Conservation (phyloP, 2,329 filamentous ascomycete species). For the Xylaria sp. region DNA sequence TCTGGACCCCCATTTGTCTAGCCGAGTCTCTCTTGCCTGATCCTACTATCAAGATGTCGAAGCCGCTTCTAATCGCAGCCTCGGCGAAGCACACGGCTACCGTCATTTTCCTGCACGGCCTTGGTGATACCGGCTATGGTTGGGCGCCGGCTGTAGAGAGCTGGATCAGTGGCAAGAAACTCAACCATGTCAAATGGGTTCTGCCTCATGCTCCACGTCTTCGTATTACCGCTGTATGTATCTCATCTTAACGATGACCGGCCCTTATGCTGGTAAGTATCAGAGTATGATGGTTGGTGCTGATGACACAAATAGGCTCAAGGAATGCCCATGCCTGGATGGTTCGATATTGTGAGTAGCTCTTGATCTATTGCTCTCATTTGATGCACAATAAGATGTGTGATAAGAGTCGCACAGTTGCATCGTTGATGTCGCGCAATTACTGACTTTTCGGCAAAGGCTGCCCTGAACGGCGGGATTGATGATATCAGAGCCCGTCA, state of each 20-base stretch:
- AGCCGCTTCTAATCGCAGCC: slow-evolving; percentile 40
- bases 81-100: slow-evolving; percentile 78
- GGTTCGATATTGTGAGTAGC: slow-evolving; percentile 76
- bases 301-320: slow-evolving; percentile 60
- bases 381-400: neutral
- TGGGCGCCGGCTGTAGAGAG: slow-evolving; percentile 87
- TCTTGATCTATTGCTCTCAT: neutral
- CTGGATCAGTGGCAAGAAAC: slow-evolving; percentile 78
- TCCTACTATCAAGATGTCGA: slow-evolving; percentile 34
- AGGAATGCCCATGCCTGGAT: slow-evolving; percentile 82
- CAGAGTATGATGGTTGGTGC: neutral
- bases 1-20: slow-evolving; percentile 10
- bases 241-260: neutral
- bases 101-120: slow-evolving; percentile 90
- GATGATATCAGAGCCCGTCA: slow-evolving; percentile 44
- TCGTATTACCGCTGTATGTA: slow-evolving; percentile 78
- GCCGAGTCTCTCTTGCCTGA: slow-evolving; percentile 18
- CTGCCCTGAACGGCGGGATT: slow-evolving; percentile 36
- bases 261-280: too few relatives aligned
- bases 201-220: slow-evolving; percentile 89
- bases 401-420: too few relatives aligned
- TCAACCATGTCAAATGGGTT: slow-evolving; percentile 91
- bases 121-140: slow-evolving; percentile 82
- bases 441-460: slow-evolving; percentile 25
- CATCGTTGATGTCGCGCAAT: neutral